Percentiles rank a stretch among this genome's conserved stretches.
Evolutionary conservation across 116 monocot species (phyloP).

Genomic region (Dioscorea cayenensis): DNA sequence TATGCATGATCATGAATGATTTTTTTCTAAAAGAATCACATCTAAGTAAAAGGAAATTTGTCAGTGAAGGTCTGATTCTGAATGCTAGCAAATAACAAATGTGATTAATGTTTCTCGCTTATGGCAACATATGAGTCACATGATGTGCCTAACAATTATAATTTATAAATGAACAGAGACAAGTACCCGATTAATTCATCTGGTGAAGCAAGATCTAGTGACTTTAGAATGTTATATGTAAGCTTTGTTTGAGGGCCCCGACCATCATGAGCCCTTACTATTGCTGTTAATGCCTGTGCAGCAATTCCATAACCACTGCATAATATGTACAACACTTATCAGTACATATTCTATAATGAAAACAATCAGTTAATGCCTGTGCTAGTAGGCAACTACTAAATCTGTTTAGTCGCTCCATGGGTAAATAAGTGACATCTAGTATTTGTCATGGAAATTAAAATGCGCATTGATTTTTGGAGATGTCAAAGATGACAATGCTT

Average conservation of each 20-base stretch:
- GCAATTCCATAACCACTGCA: constrained; percentile 99
- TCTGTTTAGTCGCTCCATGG: too few species aligned
- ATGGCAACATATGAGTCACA: too few species aligned
- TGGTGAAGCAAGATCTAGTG: constrained; percentile 71
- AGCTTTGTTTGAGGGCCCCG: constrained; percentile 84
- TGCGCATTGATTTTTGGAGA: too few species aligned
- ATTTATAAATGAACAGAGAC: not conserved
- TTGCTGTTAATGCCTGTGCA: constrained; percentile 90
- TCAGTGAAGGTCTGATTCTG: too few species aligned
- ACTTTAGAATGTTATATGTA: constrained; percentile 57
- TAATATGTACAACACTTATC: not conserved
- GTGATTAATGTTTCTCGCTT: too few species aligned
- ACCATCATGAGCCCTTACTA: constrained; percentile 86
- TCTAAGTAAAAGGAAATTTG: too few species aligned
- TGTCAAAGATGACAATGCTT: too few species aligned
- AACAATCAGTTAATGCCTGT: not conserved
- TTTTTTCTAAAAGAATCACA: too few species aligned
- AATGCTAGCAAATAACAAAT: too few species aligned
- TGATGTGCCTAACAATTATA: not conserved
- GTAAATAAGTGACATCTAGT: too few species aligned
- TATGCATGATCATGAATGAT: too few species aligned
- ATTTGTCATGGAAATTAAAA: too few species aligned
- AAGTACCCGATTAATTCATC: constrained; percentile 95
- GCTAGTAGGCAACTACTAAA: not conserved
- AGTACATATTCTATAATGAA: not conserved